phyloP scores from a whole-genome alignment of 768 basidiomycete genomes.

The Nidularia sp. region DNA sequence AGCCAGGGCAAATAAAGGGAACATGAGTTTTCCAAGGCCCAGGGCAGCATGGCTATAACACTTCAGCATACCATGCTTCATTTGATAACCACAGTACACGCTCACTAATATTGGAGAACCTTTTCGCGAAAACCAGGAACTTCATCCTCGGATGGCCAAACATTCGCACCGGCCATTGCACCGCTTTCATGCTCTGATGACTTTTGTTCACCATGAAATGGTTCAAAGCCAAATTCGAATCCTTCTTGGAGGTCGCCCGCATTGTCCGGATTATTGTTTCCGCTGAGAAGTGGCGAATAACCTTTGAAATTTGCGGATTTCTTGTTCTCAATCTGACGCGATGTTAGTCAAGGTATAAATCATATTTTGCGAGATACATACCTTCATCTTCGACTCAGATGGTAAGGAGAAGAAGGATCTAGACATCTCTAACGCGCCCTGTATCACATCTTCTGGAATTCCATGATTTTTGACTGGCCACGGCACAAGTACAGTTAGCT shows the following conservation, averaged over 20 bases:
- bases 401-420: conserved; percentile 68
- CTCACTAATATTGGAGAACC: conserved; percentile 63
- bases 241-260: conserved; percentile 81
- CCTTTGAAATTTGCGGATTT: conserved; percentile 73
- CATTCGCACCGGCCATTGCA: conserved; percentile 66
- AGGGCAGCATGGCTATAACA: conserved; percentile 28
- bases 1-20: conserved; percentile 84
- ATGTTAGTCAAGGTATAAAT: neutral
- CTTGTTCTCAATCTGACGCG: conserved; percentile 58
- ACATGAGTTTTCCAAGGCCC: conserved; percentile 56
- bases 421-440: conserved; percentile 38
- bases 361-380: conserved; percentile 13
- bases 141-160: conserved; percentile 60
- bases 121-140: conserved; percentile 56
- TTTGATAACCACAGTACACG: conserved; percentile 14
- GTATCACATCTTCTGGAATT: conserved; percentile 50
- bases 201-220: conserved; percentile 24
- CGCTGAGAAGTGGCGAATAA: conserved; percentile 54
- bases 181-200: conserved; percentile 35
- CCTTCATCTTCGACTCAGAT: conserved; percentile 62
- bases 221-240: conserved; percentile 82
- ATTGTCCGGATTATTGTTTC: conserved; percentile 53
- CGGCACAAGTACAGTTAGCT: too few relatives aligned
- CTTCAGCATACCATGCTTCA: neutral
- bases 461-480: conserved; percentile 64